A percentile compares a stretch with the other conserved stretches of the same genome.
phyloP scores from a whole-genome alignment of 805 yeast genomes.

The Monosporozyma siamensis region DNA sequence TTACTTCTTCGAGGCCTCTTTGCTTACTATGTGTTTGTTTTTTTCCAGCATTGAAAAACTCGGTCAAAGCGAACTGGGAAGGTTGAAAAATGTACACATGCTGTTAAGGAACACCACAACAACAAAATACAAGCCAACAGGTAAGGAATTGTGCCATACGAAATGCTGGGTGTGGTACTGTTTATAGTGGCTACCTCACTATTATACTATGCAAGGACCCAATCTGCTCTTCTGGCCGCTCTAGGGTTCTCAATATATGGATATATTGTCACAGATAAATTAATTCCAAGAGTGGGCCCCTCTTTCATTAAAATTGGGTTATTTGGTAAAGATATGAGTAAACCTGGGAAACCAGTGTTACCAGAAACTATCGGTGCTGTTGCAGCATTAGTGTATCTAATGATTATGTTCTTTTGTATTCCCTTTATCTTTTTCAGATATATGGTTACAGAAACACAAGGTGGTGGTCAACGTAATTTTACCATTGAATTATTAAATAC shows the following conservation, averaged over 20 bases:
- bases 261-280: conserved; percentile 43
- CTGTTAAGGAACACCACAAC: too few relatives aligned
- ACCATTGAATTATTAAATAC: conserved; percentile 11
- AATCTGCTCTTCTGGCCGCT: conserved; percentile 36
- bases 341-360: conserved; percentile 58
- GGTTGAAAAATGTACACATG: too few relatives aligned
- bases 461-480: conserved; percentile 44
- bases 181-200: conserved; percentile 10
- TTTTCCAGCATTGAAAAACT: too few relatives aligned
- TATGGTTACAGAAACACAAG: conserved; percentile 48
- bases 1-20: too few relatives aligned
- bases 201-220: conserved; percentile 14
- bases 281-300: conserved; percentile 62
- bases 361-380: conserved; percentile 94
- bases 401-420: conserved; percentile 72
- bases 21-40: too few relatives aligned
- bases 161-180: conserved; percentile 8
- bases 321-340: conserved; percentile 77
- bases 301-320: conserved; percentile 71
- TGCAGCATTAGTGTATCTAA: conserved; percentile 69
- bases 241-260: conserved; percentile 63
- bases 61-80: too few relatives aligned
- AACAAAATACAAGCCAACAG: not conserved
- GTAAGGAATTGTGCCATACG: not conserved
- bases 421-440: conserved; percentile 81